Evolutionary conservation across 805 yeast species (phyloP), one percentile per base, ranked within the genome.

Genomic region (Starmerella roubikii): DNA sequence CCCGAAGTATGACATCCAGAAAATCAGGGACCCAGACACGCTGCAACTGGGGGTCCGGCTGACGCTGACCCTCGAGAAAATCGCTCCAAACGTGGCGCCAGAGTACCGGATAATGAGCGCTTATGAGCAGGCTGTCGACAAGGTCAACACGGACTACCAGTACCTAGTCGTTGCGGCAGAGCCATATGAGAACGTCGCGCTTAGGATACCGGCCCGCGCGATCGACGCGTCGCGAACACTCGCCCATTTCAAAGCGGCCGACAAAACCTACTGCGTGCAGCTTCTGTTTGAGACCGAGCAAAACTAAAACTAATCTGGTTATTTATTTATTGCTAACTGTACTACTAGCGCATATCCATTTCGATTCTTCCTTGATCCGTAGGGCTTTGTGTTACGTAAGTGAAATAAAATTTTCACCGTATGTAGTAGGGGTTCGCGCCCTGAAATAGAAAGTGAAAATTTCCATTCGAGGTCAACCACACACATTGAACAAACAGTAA

Each of bases 91-190:
- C 12, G 57, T 64, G 9, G 66, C 56, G 30, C 93, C 94, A 10
- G 63, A 72, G 35, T 78, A 74, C 57, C 64, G 94, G 38, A 59
- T 88, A 32, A 78, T 86, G 81, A 73, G 83, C 29, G 72, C 77
- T 23, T 76, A 71, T 51, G 97, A 91, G 50, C 75, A 76, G 38
- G 55, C 62, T 7, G 60, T 65, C 4, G 72, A 72, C 37, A 62
- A 68, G 24, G 63, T 66, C 20, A 61, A 64, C 36, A 58, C 62
- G 29, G 61, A 64, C 9, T 74, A 55, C 57, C 93, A 80, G 58
- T 86, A 76, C 54, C 51, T 91, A 46, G 75, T 86, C 10, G 60
- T 86, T 0, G 76, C 85, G n/a, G 91, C 78, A 3, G 94, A 84
- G 55, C 96, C 96, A 1, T 91, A 83, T 56, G 88, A 84, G 44